Percentiles rank a stretch among this genome's conserved stretches.
phyloP scores from a whole-genome alignment of 23 red algal species.

The Porphyridium purpureum region DNA sequence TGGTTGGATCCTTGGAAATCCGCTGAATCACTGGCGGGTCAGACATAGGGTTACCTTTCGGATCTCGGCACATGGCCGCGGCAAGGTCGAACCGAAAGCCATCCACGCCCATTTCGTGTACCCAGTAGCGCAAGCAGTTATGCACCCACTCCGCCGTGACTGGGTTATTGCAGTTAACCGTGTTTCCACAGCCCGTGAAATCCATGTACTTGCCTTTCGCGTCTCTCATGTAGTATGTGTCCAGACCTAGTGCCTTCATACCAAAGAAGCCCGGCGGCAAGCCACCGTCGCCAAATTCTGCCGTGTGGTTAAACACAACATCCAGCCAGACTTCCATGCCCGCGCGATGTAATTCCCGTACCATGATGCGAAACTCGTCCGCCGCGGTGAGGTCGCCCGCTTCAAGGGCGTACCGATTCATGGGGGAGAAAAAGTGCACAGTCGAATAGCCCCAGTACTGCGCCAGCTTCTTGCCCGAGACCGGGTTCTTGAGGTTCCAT shows the following conservation, averaged over 20 bases:
- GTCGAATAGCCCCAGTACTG: slow-evolving; percentile 98
- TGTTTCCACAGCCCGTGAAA: slow-evolving; percentile 81
- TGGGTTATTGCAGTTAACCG: slow-evolving; percentile 70
- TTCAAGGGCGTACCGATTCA: slow-evolving; percentile 56
- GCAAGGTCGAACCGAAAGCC: slow-evolving; percentile 99
- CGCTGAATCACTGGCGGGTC: slow-evolving; percentile 64
- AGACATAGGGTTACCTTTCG: slow-evolving; percentile 24
- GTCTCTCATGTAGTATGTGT: slow-evolving; percentile 56
- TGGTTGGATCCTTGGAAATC: slow-evolving; percentile 46
- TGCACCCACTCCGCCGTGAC: slow-evolving; percentile 58
- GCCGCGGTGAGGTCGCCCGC: slow-evolving; percentile 5
- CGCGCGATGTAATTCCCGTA: slow-evolving; percentile 88
- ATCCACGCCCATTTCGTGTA: slow-evolving; percentile 73
- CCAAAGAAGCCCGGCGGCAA: slow-evolving; percentile 50
- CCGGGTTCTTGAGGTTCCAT: slow-evolving; percentile 33
- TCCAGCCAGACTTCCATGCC: slow-evolving; percentile 96
- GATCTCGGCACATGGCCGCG: slow-evolving; percentile 38
- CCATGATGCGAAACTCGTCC: slow-evolving; percentile 74
- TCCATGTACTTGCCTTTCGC: slow-evolving; percentile 62
- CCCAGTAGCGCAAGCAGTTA: slow-evolving; percentile 87
- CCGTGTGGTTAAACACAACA: slow-evolving; percentile 98
- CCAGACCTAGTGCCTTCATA: slow-evolving; percentile 62
- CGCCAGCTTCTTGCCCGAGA: slow-evolving; percentile 15
- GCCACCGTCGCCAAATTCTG: slow-evolving; percentile 70
- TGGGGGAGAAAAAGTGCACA: slow-evolving; percentile 67